These are phyloP conservation scores for Fusarium sublunatum DNA, from an alignment of 2,329 filamentous ascomycete genomes.

Conservation along the genomic window DNA sequence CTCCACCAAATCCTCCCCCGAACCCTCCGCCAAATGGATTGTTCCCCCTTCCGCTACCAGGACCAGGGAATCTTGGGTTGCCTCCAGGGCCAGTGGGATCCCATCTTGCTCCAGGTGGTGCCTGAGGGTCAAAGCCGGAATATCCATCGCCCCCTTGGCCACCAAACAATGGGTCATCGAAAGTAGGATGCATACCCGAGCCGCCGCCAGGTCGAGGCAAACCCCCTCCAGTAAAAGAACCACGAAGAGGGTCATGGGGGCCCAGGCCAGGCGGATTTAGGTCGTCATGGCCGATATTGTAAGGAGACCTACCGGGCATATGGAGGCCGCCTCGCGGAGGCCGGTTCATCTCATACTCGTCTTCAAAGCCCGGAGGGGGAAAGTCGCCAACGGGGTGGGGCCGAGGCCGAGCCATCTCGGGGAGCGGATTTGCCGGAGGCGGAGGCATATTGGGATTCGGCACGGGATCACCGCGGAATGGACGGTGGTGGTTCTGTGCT, in stretches of 20 bases:
- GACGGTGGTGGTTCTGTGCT: constrained; percentile 50
- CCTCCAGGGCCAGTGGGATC: constrained; percentile 84
- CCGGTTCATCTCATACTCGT: constrained; percentile 85
- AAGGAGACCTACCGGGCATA: constrained; percentile 64
- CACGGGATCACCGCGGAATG: constrained; percentile 58
- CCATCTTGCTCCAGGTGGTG: constrained; percentile 89
- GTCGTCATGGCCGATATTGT: constrained; percentile 85
- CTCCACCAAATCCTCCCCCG: constrained; percentile 43
- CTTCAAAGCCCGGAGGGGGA: constrained; percentile 89
- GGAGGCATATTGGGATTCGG: constrained; percentile 71
- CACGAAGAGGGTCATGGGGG: constrained; percentile 82
- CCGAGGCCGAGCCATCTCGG: constrained; percentile 64
- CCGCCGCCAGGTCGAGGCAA: constrained; percentile 68
- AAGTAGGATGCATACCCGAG: constrained; percentile 94
- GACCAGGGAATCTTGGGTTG: constrained; percentile 59
- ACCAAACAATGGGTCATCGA: constrained; percentile 87
- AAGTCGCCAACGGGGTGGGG: constrained; percentile 78
- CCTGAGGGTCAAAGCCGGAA: constrained; percentile 68
- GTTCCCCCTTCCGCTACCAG: constrained; percentile 53
- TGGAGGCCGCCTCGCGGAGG: constrained; percentile 55
- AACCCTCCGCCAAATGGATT: constrained; percentile 56
- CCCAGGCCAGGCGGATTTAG: constrained; percentile 88
- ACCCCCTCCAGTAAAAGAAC: constrained; percentile 72
- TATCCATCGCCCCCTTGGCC: constrained; percentile 52
- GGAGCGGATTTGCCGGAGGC: constrained; percentile 74